phyloP scores from a whole-genome alignment of 805 yeast species.

The Starmerella riodocensis region DNA sequence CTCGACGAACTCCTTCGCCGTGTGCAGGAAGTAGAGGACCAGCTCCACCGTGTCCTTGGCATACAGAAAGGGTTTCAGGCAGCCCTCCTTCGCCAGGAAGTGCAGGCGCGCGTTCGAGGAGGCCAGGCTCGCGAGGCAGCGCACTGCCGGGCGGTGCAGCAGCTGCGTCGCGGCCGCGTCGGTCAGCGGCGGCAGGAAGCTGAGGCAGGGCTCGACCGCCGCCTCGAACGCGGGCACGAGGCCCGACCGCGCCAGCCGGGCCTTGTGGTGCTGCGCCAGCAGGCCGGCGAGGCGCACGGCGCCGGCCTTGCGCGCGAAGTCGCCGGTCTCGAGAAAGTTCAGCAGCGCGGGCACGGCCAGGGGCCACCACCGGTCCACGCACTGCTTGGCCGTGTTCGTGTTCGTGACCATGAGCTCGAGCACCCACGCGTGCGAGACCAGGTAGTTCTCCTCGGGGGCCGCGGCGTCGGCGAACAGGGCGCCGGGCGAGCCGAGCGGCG shows the following conservation, averaged over 20 bases:
- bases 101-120: slow-evolving; percentile 10
- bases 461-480: background rate
- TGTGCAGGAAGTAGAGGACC: slow-evolving; percentile 12
- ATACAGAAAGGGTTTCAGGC: slow-evolving; percentile 21
- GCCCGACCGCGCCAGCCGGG: slow-evolving; percentile 19
- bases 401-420: slow-evolving; percentile 7
- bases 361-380: slow-evolving; percentile 22
- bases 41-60: slow-evolving; percentile 20
- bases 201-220: slow-evolving; percentile 21
- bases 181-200: slow-evolving; percentile 27
- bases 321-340: slow-evolving; percentile 24
- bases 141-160: slow-evolving; percentile 28
- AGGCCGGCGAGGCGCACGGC: slow-evolving; percentile 18
- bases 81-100: slow-evolving; percentile 22
- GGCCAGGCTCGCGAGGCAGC: slow-evolving; percentile 34
- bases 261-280: slow-evolving; percentile 10
- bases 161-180: slow-evolving; percentile 13
- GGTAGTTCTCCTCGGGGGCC: background rate
- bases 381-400: background rate
- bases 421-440: slow-evolving; percentile 14
- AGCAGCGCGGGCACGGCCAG: slow-evolving; percentile 25
- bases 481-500: background rate
- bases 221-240: slow-evolving; percentile 24
- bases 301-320: slow-evolving; percentile 18
- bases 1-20: slow-evolving; percentile 11